Percentiles rank a stretch among this genome's conserved stretches.
These are phyloP conservation scores for Liquidambar formosana DNA, from an alignment of 164 flowering plant species.

Conservation along the genomic window DNA sequence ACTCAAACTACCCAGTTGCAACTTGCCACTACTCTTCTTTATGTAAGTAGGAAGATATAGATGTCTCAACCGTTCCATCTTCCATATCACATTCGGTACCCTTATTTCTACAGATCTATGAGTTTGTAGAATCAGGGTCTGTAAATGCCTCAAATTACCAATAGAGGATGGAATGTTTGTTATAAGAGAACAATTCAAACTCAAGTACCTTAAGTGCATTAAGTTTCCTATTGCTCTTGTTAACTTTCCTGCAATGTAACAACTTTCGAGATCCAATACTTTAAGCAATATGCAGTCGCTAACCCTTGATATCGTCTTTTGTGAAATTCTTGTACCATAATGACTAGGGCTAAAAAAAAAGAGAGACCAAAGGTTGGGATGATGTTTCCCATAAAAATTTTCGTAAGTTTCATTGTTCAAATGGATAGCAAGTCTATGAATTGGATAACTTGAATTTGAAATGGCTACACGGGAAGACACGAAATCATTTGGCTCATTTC, in stretches of 20 bases:
- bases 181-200: background rate
- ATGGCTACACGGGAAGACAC: too few relatives aligned
- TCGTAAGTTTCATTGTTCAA: too few relatives aligned
- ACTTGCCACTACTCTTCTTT: background rate
- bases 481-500: too few relatives aligned
- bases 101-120: background rate
- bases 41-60: background rate
- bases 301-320: too few relatives aligned
- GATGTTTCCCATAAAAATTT: too few relatives aligned
- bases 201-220: constrained; percentile 13
- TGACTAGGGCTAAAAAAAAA: too few relatives aligned
- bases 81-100: constrained; percentile 16
- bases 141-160: constrained; percentile 15
- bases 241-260: too few relatives aligned
- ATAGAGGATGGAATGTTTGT: constrained; percentile 15
- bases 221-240: constrained; percentile 9
- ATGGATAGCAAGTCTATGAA: too few relatives aligned
- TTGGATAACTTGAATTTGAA: background rate
- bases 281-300: too few relatives aligned
- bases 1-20: constrained; percentile 15
- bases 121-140: constrained; percentile 20
- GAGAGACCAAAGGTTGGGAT: too few relatives aligned
- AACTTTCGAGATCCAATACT: too few relatives aligned
- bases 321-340: too few relatives aligned
- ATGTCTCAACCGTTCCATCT: constrained; percentile 22